phyloP scores from a whole-genome alignment of 2,329 filamentous ascomycete species.

The Hypoxylon rubiginosum region DNA sequence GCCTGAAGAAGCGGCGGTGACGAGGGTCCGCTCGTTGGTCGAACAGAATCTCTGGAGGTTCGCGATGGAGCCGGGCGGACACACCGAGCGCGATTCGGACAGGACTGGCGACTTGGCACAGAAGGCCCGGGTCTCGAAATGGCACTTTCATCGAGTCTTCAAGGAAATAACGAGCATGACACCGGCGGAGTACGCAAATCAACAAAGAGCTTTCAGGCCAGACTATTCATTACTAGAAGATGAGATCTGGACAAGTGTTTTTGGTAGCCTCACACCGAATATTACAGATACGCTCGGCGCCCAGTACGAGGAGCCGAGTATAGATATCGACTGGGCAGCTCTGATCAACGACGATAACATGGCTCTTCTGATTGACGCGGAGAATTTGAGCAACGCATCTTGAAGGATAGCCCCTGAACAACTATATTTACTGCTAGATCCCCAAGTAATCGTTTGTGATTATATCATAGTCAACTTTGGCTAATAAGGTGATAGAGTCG shows the following conservation, averaged over 20 bases:
- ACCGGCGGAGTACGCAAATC: conserved; percentile 19
- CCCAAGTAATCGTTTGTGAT: too few relatives aligned
- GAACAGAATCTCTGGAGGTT: conserved; percentile 18
- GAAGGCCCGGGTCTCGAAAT: conserved; percentile 25
- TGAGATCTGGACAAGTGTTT: conserved; percentile 9
- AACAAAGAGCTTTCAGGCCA: conserved; percentile 17
- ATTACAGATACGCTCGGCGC: background rate
- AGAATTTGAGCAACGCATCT: background rate
- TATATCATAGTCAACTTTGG: too few relatives aligned
- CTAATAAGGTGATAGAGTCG: too few relatives aligned
- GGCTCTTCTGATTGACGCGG: conserved; percentile 3
- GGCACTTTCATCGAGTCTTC: conserved; percentile 30
- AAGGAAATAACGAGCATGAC: conserved; percentile 25
- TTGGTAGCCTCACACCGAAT: conserved; percentile 1
- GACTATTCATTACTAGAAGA: conserved; percentile 1
- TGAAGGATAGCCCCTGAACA: background rate
- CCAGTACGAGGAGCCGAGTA: conserved; percentile 1
- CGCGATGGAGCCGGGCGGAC: conserved; percentile 10
- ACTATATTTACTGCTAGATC: background rate
- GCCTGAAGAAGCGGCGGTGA: conserved; percentile 25
- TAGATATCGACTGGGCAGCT: conserved; percentile 24
- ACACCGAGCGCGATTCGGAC: conserved; percentile 5
- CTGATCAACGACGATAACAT: conserved; percentile 15
- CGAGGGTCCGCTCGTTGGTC: conserved; percentile 22
- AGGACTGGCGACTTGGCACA: conserved; percentile 18